Base-by-base conservation (phyloP, 1,284 basidiomycete genomes). In the Takashimella koratensis region DNA sequence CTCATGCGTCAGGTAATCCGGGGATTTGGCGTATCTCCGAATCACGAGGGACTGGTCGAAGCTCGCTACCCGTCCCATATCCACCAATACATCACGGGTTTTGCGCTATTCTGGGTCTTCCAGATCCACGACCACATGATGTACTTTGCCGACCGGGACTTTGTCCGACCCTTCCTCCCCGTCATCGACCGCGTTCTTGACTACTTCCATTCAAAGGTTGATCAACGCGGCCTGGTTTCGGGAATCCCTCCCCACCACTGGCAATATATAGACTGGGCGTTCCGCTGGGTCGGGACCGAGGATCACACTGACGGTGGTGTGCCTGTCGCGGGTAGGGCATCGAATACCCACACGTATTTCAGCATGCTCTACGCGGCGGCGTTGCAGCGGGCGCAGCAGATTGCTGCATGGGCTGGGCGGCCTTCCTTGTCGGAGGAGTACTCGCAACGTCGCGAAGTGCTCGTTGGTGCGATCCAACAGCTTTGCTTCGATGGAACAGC, bases 181-280 rank as follows among this genome's bases (percentile, higher is more conserved):
- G 47, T 46, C 27, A 56, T 66, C 20, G 65, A 66, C 41, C 58
- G 65, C 1, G 56, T 67, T 3, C 52, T 67, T 21, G 60, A 55
- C 11, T 67, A 51, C 46, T 67, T 63, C 49, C 55, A 65, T 25
- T 16, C 43, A 16, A 61, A 67, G 44, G 54, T 58, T 30, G 65
- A 67, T 43, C 36, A 49, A 1, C 51, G 49, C 2, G 65, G 65
- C 11, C 49, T 67, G 5, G 57, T 67, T 48, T 55, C 53, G 27
- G 61, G 61, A 2, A 43, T 67, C 13, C 46, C 53, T 8, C 41
- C 47, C 3, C 59, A 62, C 13, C 49, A 63, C 3, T 67, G 65
- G 65, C 63, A 64, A 48, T 67, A 65, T 40, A 57, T 63, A 47
- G 65, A 67, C 48, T 67, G 65, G 65, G 60, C 61, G 10, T 53